A percentile compares a stretch with the other conserved stretches of the same genome.
Conservation (phyloP, 805 yeast species). For the Lipomyces spencermartinsiae region DNA sequence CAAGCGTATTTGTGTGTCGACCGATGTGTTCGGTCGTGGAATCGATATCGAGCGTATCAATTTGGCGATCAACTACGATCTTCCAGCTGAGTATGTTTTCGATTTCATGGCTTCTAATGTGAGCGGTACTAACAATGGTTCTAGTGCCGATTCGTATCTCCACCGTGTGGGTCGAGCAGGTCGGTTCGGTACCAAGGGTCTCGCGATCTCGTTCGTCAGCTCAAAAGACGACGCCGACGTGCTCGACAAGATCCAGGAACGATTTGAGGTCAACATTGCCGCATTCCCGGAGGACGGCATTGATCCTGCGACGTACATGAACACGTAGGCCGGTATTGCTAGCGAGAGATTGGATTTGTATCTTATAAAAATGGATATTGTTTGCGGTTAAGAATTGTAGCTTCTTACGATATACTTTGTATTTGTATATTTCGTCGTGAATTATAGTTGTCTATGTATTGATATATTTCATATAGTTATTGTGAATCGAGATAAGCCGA, state of each 20-base stretch:
- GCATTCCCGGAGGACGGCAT: conserved; percentile 98
- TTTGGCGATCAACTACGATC: conserved; percentile 95
- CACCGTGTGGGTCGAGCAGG: conserved; percentile 99
- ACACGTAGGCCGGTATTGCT: conserved; percentile 57
- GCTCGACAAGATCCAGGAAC: conserved; percentile 89
- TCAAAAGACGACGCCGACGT: conserved; percentile 88
- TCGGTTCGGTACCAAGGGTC: conserved; percentile 99
- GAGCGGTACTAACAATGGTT: neutral
- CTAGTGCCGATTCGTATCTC: conserved; percentile 87
- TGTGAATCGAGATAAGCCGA: neutral
- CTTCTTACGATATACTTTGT: neutral
- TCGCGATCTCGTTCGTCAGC: conserved; percentile 89
- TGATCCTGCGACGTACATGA: conserved; percentile 97
- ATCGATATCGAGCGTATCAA: conserved; percentile 98
- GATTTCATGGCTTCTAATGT: neutral
- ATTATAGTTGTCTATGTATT: neutral
- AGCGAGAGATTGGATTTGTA: neutral
- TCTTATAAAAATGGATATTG: neutral
- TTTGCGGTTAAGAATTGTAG: neutral
- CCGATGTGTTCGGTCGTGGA: conserved; percentile 99
- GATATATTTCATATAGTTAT: neutral
- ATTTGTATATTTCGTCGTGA: neutral
- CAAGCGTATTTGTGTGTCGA: conserved; percentile 97
- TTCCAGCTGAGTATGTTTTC: conserved; percentile 69
- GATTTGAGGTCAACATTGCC: conserved; percentile 94